Evolutionary conservation across 1,139 yeast species (phyloP).

Genomic region (Hyphopichia buzzinii): DNA sequence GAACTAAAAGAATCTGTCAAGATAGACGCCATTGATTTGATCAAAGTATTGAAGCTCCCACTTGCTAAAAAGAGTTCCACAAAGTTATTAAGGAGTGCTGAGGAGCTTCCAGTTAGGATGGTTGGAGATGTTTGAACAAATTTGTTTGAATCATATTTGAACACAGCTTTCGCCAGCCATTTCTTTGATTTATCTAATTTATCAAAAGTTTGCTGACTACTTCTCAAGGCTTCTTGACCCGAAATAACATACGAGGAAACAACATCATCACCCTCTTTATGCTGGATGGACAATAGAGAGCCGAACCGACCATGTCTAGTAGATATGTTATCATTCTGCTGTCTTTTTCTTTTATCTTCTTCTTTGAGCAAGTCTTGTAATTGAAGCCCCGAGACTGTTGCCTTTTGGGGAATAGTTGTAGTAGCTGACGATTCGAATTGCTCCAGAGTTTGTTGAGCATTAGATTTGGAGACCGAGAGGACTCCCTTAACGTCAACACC

Average conservation of each 20-base stretch:
- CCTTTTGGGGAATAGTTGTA: constrained; percentile 13
- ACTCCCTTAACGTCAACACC: constrained; percentile 45
- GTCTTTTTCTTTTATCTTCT: constrained; percentile 55
- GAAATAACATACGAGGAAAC: constrained; percentile 64
- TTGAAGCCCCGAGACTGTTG: constrained; percentile 33
- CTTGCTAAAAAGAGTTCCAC: constrained; percentile 57
- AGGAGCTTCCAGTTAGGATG: constrained; percentile 30
- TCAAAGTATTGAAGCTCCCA: constrained; percentile 71
- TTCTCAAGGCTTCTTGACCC: constrained; percentile 66
- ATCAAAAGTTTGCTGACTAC: constrained; percentile 47
- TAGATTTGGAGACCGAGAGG: constrained; percentile 4
- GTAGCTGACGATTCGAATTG: constrained; percentile 10
- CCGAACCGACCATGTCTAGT: constrained; percentile 93
- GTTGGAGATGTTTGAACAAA: constrained; percentile 24
- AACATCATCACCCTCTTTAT: constrained; percentile 36
- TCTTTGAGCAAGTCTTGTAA: constrained; percentile 54
- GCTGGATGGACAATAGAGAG: constrained; percentile 69
- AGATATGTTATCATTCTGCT: constrained; percentile 51
- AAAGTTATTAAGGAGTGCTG: constrained; percentile 44
- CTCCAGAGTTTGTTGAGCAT: background rate
- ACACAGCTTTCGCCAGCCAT: constrained; percentile 52
- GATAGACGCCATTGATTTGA: constrained; percentile 50
- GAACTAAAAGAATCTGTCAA: constrained; percentile 14
- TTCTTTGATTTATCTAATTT: constrained; percentile 65
- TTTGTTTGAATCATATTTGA: constrained; percentile 47